Base-by-base conservation (phyloP, 1,139 yeast species). In the Pichiaceae sp. region DNA sequence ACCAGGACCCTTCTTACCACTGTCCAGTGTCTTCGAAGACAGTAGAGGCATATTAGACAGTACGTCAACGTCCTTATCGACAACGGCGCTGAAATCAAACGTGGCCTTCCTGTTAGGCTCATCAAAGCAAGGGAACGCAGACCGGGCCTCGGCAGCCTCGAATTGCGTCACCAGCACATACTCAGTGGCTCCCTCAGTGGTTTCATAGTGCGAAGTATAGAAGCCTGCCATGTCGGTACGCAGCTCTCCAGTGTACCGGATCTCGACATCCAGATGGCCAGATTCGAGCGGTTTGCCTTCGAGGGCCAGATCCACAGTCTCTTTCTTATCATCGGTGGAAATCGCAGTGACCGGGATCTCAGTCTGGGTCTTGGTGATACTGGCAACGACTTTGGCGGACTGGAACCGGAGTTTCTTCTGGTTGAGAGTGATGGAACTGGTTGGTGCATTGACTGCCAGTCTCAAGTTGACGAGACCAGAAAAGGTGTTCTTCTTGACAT, bases 61-160 rank as follows among this genome's bases (percentile, higher is more conserved):
- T 38, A 80, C 84, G 34, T 80, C 79, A 58, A 76, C 68, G 26
- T 70, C 60, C 41, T 68, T 64, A 38, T 74, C 72, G 31, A 85
- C 74, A 38, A 78, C 68, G 46, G 86, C 66, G 21, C 76, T 62
- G 40, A 86, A 68, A 42, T 77, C 77, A 54, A 84, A 86, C 33
- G 79, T 72, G 12, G 95, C 91, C 64, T 86, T 86, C 42, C 78
- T 69, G 38, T 78, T 75, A 11, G 96, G 96, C 57, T 86, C 95
- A 59, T 86, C 95, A 49, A 80, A 77, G 56, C 91, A 84, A 17
- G 96, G 95, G 67, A 86, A 85, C 3, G 95, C 95, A 48, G 89
- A 71, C 52, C 96, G 75, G 46, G 95, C 89, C 56, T 84, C 95
- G 14, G 93, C 81, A 20, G 95, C 80, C 60, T 86, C 95, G 66